Evolutionary conservation across 2,329 filamentous ascomycete species (phyloP), one percentile per base, ranked within the genome.

Genomic region (Neobulgaria alba): DNA sequence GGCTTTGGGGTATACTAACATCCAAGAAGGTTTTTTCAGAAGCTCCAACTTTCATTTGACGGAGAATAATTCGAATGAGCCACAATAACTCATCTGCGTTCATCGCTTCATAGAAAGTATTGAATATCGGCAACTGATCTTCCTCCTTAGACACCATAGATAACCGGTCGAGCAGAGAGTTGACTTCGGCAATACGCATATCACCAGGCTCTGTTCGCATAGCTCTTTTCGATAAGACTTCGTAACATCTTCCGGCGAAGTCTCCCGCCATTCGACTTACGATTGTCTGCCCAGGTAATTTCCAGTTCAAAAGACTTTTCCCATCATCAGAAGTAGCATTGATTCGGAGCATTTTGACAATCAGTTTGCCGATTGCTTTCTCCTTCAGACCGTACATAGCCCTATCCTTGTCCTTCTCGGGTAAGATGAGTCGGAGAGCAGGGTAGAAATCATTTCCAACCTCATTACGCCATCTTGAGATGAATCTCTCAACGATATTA

Each of bases 341-440:
- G 54, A 98, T 94, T 58, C 89, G 90, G 70, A 95, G 82, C 29
- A 95, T 73, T 58, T 88, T 90, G 43, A 95, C 85, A n/a, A 96
- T 69, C 15, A 96, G 66, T 58, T 88, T 95, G 8, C 82, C 90
- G 45, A 98, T 88, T 4, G 81, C 77, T 59, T 83, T 89, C 66
- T 98, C 92, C 59, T 96, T 96, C 30, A 98, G 69, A 1, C 90
- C 87, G 56, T 96, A 98, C 68, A 95, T 88, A 14, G 84, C 83
- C 35, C 92, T 77, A 56, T 96, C 88, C 29, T 88, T 78, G 57
- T 98, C 92, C 58, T 94, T 93, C 55, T 93, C 87, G 0, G 90
- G 89, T 3, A 95, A 71, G 42, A 96, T 95, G 34, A 98, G 73
- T 15, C 92, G 80, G 61, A 98, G 75, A 2, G 87, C 90, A 0